phyloP scores from a whole-genome alignment of 306 rosid genomes.

The Castanospermum australe region DNA sequence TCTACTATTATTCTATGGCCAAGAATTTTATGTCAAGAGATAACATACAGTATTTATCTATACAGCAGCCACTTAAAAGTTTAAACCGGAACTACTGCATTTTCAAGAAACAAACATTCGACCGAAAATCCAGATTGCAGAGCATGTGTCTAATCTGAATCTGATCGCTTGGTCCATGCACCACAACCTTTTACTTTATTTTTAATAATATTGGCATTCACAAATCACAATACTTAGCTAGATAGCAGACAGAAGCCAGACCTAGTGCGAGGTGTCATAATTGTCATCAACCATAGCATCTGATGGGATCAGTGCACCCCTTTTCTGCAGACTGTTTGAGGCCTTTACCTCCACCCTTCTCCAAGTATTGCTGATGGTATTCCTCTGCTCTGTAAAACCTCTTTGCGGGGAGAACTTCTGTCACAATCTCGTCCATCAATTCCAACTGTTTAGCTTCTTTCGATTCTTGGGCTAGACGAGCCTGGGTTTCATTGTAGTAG shows the following conservation, averaged over 20 bases:
- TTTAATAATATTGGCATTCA: background rate
- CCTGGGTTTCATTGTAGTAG: constrained; percentile 67
- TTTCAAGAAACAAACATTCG: background rate
- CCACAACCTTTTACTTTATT: background rate
- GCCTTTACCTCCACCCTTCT: constrained; percentile 74
- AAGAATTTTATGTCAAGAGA: background rate
- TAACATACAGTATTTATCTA: background rate
- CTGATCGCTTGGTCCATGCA: background rate
- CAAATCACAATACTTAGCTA: too few species aligned
- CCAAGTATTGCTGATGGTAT: constrained; percentile 91
- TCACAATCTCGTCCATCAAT: constrained; percentile 51
- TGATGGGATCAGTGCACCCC: constrained; percentile 81
- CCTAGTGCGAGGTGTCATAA: background rate
- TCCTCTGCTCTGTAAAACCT: constrained; percentile 89
- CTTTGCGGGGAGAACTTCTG: constrained; percentile 84
- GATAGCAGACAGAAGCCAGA: background rate
- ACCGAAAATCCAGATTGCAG: background rate
- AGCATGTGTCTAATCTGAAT: background rate
- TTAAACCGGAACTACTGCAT: background rate
- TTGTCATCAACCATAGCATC: constrained; percentile 78
- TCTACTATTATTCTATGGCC: background rate
- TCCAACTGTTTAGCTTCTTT: constrained; percentile 76
- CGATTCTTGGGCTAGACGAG: constrained; percentile 62
- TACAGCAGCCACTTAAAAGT: too few species aligned
- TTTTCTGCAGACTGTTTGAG: constrained; percentile 63